Evolutionary conservation across 352 stramenopile genomes (phyloP), one percentile per base, ranked within the genome.

Genomic region (Elongisporangium anandrum): DNA sequence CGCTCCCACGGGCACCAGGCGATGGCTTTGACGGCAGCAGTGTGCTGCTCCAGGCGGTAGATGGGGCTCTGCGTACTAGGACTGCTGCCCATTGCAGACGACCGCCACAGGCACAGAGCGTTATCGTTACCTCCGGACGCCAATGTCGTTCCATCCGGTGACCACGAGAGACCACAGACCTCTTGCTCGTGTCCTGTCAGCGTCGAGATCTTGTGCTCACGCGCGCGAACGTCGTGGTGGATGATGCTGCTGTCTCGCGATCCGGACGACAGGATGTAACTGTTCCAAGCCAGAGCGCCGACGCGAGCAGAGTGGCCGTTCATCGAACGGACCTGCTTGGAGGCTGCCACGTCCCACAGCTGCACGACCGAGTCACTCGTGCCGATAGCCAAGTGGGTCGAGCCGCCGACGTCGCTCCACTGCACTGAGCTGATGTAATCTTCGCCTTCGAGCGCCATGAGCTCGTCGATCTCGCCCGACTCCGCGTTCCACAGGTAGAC

Each of bases 111-210:
- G 62, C 94, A 99, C 17, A 99, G 54, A 4, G 74, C 74, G 64
- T 99, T 99, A 77, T 99, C 97, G 73, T 99, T 99, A 19, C 95
- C 96, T 17, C 97, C 97, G 6, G 94, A 98, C 0, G 97, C 97
- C 7, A 99, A 63, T 29, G 84, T 97, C 34, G 79, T 96, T 41
- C 97, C 97, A 71, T 99, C 96, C 19, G 87, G 93, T 21, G 95
- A 99, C 97, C 97, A 99, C 57, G 93, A 73, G 17, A 99, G 75
- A 4, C 96, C 96, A 57, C 97, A 99, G 12, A 99, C 93, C 75
- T 99, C 97, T 76, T 99, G 97, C 19, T 88, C 80, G 68, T 99
- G 97, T 24, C 91, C 87, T 24, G 75, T 60, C n/a, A 99, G 75
- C 24, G 89, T 97, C 20, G 88, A 94, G 16, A 98, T 74, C 60